These are phyloP conservation scores for Oryza glumipatula DNA, from an alignment of 176 grass and related monocot species.

Conservation along the genomic window DNA sequence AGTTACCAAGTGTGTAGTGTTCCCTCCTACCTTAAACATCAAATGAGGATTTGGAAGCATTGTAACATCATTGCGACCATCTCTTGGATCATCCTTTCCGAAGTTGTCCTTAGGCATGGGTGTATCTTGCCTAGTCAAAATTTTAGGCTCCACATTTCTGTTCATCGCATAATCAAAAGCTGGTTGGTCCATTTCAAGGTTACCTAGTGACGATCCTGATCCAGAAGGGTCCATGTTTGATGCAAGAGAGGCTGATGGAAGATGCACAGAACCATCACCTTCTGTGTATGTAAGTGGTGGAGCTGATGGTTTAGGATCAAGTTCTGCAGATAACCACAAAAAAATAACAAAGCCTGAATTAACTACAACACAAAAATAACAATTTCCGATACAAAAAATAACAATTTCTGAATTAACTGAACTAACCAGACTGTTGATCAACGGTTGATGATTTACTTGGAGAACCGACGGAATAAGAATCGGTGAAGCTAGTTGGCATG, in stretches of 20 bases:
- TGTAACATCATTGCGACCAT: constrained; percentile 47
- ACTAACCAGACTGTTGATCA: constrained; percentile 28
- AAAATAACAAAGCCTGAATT: constrained; percentile 40
- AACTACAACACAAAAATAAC: constrained; percentile 30
- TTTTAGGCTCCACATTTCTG: constrained; percentile 46
- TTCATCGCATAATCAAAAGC: constrained; percentile 53
- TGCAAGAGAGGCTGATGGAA: constrained; percentile 51
- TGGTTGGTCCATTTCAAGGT: constrained; percentile 55
- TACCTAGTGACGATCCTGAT: constrained; percentile 52
- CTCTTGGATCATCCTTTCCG: constrained; percentile 59
- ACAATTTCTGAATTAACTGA: constrained; percentile 45
- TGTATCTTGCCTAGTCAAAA: constrained; percentile 53
- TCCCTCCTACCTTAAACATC: constrained; percentile 75
- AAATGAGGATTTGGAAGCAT: constrained; percentile 65
- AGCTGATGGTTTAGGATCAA: constrained; percentile 76
- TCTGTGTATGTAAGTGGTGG: constrained; percentile 60
- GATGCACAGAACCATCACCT: constrained; percentile 53
- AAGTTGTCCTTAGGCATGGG: constrained; percentile 53
- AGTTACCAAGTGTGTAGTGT: constrained; percentile 88
- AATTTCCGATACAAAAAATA: constrained; percentile 36
- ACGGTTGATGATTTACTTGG: constrained; percentile 44
- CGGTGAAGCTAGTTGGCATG: constrained; percentile 40
- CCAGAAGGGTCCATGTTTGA: constrained; percentile 56
- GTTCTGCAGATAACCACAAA: constrained; percentile 57
- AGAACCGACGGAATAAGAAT: constrained; percentile 46